Evolutionary conservation across 805 yeast species (phyloP).

Genomic region (Kluyveromyces nonfermentans): DNA sequence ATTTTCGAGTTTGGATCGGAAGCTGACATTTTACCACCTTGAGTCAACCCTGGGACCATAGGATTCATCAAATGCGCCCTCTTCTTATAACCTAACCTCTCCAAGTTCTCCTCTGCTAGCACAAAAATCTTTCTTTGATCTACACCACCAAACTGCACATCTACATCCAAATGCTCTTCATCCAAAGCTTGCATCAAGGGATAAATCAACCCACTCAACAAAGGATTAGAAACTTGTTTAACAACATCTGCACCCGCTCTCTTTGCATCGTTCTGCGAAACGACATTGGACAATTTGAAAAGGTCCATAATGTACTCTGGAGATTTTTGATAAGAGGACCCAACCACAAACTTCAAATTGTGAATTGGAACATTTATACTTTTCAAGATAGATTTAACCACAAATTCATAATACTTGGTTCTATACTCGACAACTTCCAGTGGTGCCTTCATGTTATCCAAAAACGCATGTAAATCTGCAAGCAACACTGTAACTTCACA

Average conservation of each 20-base stretch:
- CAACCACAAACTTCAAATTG: constrained; percentile 70
- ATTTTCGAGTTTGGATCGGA: constrained; percentile 97
- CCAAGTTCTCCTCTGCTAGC: constrained; percentile 90
- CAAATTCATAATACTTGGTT: constrained; percentile 78
- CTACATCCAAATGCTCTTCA: constrained; percentile 80
- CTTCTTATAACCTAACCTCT: constrained; percentile 82
- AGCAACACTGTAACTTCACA: constrained; percentile 85
- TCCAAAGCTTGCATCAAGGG: constrained; percentile 99
- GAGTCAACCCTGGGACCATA: constrained; percentile 96
- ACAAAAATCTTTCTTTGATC: constrained; percentile 98
- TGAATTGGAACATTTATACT: constrained; percentile 91
- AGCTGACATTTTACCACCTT: constrained; percentile 98
- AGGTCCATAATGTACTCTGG: constrained; percentile 81
- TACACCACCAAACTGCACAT: constrained; percentile 97
- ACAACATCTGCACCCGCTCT: constrained; percentile 99
- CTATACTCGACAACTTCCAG: constrained; percentile 82
- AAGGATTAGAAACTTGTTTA: constrained; percentile 91
- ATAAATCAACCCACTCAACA: constrained; percentile 85
- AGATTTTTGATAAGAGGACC: constrained; percentile 80
- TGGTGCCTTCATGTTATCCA: constrained; percentile 98
- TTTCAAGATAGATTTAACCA: constrained; percentile 75
- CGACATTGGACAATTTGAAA: constrained; percentile 74
- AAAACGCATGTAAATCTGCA: constrained; percentile 94
- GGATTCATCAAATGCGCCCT: constrained; percentile 98
- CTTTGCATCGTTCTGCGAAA: constrained; percentile 91